These are phyloP conservation scores for Zizania palustris DNA, from an alignment of 202 grass and related monocot species.

Conservation along the genomic window DNA sequence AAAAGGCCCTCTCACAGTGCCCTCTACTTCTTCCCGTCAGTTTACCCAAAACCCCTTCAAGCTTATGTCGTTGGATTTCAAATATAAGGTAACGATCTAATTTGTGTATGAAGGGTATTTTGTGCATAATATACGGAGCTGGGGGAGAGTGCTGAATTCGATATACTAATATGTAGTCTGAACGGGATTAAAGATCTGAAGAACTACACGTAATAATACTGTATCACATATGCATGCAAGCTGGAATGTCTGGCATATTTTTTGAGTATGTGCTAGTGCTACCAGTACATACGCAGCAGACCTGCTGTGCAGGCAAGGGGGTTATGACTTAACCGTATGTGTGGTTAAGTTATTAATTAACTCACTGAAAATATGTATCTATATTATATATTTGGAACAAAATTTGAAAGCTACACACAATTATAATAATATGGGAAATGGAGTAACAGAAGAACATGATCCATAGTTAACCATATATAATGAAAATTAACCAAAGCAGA, in stretches of 20 bases:
- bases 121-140: not conserved
- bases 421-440: too few relatives aligned
- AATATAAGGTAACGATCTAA: not conserved
- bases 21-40: too few relatives aligned
- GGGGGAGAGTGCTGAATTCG: not conserved
- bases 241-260: not conserved
- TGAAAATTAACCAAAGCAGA: not conserved
- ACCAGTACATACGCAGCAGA: not conserved
- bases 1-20: too few relatives aligned
- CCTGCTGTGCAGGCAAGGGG: not conserved
- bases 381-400: too few relatives aligned
- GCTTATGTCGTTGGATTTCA: too few relatives aligned
- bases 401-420: too few relatives aligned
- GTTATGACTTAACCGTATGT: not conserved
- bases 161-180: not conserved
- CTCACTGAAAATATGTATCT: not conserved
- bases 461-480: not conserved
- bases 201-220: too few relatives aligned
- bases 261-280: too few relatives aligned
- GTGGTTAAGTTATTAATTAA: not conserved
- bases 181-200: not conserved
- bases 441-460: not conserved
- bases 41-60: too few relatives aligned
- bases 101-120: not conserved
- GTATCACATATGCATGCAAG: not conserved